Evolutionary conservation across 352 stramenopile genomes (phyloP).

Genomic region (Elongisporangium undulatum): DNA sequence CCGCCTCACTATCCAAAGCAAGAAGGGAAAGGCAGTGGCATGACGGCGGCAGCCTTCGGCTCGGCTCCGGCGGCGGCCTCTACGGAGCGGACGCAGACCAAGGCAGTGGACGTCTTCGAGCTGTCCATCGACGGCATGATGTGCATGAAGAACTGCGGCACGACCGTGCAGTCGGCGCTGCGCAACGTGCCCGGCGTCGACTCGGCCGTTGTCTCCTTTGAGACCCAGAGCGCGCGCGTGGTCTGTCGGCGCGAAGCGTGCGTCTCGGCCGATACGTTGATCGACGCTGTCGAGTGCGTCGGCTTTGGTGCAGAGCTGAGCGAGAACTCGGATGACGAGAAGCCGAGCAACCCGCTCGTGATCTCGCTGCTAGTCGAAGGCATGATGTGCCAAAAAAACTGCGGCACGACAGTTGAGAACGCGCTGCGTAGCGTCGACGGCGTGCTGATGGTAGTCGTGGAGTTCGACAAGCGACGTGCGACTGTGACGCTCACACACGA

Average conservation of each 20-base stretch:
- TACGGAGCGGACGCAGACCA: constrained; percentile 8
- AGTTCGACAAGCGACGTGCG: constrained; percentile 68
- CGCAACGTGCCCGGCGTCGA: constrained; percentile 55
- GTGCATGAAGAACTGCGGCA: constrained; percentile 95
- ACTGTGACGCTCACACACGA: constrained; percentile 44
- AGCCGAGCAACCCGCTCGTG: constrained; percentile 22
- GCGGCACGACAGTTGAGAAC: constrained; percentile 88
- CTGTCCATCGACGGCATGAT: constrained; percentile 92
- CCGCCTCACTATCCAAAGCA: not conserved
- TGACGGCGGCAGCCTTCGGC: constrained; percentile 3
- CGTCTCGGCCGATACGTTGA: constrained; percentile 38
- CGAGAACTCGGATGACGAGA: not conserved
- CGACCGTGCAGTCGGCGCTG: constrained; percentile 81
- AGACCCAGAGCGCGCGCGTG: constrained; percentile 54
- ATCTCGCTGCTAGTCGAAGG: constrained; percentile 84
- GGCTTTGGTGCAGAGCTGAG: constrained; percentile 71
- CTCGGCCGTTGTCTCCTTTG: constrained; percentile 62
- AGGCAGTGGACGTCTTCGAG: constrained; percentile 25
- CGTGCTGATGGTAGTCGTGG: constrained; percentile 62
- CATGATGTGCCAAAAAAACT: constrained; percentile 96
- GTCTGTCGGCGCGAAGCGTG: constrained; percentile 34
- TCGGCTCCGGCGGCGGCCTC: not conserved
- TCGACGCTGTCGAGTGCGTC: constrained; percentile 72
- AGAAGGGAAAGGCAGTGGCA: not conserved
- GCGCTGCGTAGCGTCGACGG: constrained; percentile 74